Percentiles rank a stretch among this genome's conserved stretches.
Conservation (phyloP, 164 flowering plant genomes). For the Tetrastigma voinierianum region DNA sequence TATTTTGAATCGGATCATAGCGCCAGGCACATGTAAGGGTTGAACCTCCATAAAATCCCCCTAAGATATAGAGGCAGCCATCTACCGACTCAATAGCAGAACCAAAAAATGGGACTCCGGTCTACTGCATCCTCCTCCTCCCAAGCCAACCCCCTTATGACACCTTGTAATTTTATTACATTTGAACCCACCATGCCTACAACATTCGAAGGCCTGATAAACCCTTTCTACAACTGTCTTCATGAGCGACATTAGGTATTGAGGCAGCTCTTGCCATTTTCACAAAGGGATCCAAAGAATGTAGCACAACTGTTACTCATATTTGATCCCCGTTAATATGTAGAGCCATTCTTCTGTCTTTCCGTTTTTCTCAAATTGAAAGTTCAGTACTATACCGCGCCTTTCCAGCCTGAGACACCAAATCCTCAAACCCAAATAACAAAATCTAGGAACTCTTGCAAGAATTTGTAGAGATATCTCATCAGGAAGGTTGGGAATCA, state of each 20-base stretch:
- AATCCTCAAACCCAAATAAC: constrained; percentile 42
- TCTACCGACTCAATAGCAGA: constrained; percentile 75
- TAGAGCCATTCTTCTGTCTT: constrained; percentile 83
- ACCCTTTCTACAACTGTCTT: constrained; percentile 43
- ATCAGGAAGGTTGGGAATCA: constrained; percentile 85
- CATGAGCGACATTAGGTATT: constrained; percentile 53
- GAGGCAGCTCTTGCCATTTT: constrained; percentile 76
- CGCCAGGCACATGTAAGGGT: constrained; percentile 72
- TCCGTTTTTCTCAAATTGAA: constrained; percentile 54
- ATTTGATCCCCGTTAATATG: constrained; percentile 54
- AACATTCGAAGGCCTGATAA: constrained; percentile 40
- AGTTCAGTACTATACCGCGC: constrained; percentile 60
- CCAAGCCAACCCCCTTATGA: constrained; percentile 74
- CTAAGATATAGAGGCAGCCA: constrained; percentile 82
- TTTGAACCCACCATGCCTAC: constrained; percentile 50
- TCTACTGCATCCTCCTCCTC: constrained; percentile 46
- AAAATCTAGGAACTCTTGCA: constrained; percentile 70
- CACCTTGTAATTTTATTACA: constrained; percentile 54
- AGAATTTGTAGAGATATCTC: constrained; percentile 83
- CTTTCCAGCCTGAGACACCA: constrained; percentile 76
- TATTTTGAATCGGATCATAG: constrained; percentile 65
- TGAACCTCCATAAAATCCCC: constrained; percentile 70
- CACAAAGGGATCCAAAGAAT: constrained; percentile 67
- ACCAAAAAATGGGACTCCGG: constrained; percentile 68
- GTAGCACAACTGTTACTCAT: constrained; percentile 61